A percentile compares a stretch with the other conserved stretches of the same genome.
These are phyloP conservation scores for Apiotrichum sp. DNA, from an alignment of 1,284 basidiomycete genomes.

Conservation along the genomic window DNA sequence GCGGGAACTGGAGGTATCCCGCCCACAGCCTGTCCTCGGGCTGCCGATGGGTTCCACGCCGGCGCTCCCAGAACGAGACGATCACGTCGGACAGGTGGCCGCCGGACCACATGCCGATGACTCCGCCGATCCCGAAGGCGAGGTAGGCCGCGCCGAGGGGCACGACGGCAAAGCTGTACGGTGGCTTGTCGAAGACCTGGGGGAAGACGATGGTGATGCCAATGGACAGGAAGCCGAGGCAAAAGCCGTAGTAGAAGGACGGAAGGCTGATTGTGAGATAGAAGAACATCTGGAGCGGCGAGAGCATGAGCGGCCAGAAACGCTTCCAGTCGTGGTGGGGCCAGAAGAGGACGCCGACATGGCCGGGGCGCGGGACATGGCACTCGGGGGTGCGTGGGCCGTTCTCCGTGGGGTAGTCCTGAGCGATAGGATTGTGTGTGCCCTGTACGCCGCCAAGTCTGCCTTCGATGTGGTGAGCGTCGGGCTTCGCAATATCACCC, in stretches of 20 bases:
- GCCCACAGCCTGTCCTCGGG: slow-evolving; percentile 45
- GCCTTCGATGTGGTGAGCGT: background rate
- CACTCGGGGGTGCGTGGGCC: too few relatives aligned
- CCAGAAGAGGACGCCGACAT: slow-evolving; percentile 34
- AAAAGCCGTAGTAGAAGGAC: slow-evolving; percentile 39
- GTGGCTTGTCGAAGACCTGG: slow-evolving; percentile 34
- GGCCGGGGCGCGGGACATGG: background rate
- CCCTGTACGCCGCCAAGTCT: too few relatives aligned
- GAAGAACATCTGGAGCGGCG: slow-evolving; percentile 30
- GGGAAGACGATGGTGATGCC: slow-evolving; percentile 41
- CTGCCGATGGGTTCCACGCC: slow-evolving; percentile 25
- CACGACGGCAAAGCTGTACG: slow-evolving; percentile 34
- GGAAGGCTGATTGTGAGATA: slow-evolving; percentile 28
- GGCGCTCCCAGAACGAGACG: slow-evolving; percentile 29
- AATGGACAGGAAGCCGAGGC: slow-evolving; percentile 38
- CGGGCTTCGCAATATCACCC: background rate
- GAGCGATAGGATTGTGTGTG: too few relatives aligned
- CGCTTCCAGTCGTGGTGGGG: slow-evolving; percentile 37
- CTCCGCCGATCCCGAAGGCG: slow-evolving; percentile 36
- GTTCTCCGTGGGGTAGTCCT: too few relatives aligned
- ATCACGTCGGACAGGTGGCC: slow-evolving; percentile 36
- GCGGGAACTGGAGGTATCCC: slow-evolving; percentile 12
- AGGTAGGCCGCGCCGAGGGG: slow-evolving; percentile 37
- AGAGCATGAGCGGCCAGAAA: slow-evolving; percentile 25
- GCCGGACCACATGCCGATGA: slow-evolving; percentile 42